Percentiles rank a stretch among this genome's conserved stretches.
phyloP scores from a whole-genome alignment of 352 stramenopile genomes.

The Phytophthora brassicae region DNA sequence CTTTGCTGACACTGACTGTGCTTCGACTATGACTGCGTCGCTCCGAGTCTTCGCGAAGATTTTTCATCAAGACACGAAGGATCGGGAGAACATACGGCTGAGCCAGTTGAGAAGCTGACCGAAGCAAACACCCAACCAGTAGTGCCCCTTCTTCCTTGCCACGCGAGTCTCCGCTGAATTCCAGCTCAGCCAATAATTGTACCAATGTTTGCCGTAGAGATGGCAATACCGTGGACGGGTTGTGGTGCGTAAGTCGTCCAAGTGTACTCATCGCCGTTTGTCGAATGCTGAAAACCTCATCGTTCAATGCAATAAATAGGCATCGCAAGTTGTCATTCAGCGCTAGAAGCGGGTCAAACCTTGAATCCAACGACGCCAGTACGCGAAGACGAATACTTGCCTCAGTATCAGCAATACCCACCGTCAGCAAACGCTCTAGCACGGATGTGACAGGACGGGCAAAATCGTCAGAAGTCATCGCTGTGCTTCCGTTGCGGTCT shows the following conservation, averaged over 20 bases:
- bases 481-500: conserved; percentile 40
- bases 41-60: conserved; percentile 81
- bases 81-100: conserved; percentile 88
- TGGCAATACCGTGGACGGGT: conserved; percentile 77
- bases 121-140: conserved; percentile 77
- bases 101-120: conserved; percentile 72
- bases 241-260: conserved; percentile 82
- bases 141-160: conserved; percentile 84
- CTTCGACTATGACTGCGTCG: conserved; percentile 68
- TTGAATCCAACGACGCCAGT: conserved; percentile 74
- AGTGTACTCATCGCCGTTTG: conserved; percentile 88
- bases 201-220: conserved; percentile 85
- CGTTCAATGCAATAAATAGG: conserved; percentile 86
- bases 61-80: conserved; percentile 86
- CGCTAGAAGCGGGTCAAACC: conserved; percentile 79
- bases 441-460: conserved; percentile 71
- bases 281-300: conserved; percentile 88
- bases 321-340: conserved; percentile 85
- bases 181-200: conserved; percentile 83
- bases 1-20: conserved; percentile 81
- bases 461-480: conserved; percentile 75
- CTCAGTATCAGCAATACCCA: conserved; percentile 87
- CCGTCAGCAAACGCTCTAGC: conserved; percentile 75
- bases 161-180: conserved; percentile 81
- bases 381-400: conserved; percentile 83